A percentile compares a stretch with the other conserved stretches of the same genome.
phyloP scores from a whole-genome alignment of 2,329 filamentous ascomycete species.

The Zelopaecilomyces penicillatus region DNA sequence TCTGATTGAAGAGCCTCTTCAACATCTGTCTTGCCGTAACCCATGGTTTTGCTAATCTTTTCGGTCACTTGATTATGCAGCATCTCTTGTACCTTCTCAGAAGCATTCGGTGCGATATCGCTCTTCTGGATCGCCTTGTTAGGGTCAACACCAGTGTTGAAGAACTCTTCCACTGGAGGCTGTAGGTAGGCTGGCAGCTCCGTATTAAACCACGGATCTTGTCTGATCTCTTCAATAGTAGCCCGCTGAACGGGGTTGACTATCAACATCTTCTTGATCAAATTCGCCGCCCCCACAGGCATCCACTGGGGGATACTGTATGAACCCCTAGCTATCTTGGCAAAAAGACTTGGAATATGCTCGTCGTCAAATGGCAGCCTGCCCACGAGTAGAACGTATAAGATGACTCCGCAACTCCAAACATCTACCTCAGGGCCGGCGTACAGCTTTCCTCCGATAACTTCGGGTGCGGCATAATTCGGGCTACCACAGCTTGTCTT shows the following conservation, averaged over 20 bases:
- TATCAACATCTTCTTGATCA: constrained; percentile 91
- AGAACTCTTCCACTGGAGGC: constrained; percentile 81
- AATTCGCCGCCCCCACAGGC: constrained; percentile 66
- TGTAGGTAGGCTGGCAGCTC: constrained; percentile 81
- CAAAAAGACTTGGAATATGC: constrained; percentile 93
- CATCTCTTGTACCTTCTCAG: constrained; percentile 73
- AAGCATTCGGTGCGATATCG: constrained; percentile 70
- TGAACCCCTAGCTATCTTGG: constrained; percentile 91
- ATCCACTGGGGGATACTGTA: constrained; percentile 92
- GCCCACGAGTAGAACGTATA: constrained; percentile 74
- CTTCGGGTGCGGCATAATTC: constrained; percentile 95
- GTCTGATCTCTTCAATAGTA: constrained; percentile 85
- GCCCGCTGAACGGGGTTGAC: constrained; percentile 92
- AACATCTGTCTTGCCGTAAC: constrained; percentile 89
- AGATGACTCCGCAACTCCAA: constrained; percentile 92
- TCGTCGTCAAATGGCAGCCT: constrained; percentile 95
- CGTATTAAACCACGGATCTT: constrained; percentile 88
- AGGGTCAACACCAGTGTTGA: constrained; percentile 88
- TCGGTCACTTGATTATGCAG: constrained; percentile 87
- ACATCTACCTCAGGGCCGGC: constrained; percentile 97
- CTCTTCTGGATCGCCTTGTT: constrained; percentile 82
- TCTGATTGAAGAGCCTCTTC: constrained; percentile 86
- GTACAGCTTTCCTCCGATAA: constrained; percentile 96
- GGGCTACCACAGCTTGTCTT: constrained; percentile 98
- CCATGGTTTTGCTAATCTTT: constrained; percentile 97